A percentile compares a stretch with the other conserved stretches of the same genome.
Evolutionary conservation across 176 grass and related monocot genomes (phyloP).

Genomic region (Panicum miliaceum): DNA sequence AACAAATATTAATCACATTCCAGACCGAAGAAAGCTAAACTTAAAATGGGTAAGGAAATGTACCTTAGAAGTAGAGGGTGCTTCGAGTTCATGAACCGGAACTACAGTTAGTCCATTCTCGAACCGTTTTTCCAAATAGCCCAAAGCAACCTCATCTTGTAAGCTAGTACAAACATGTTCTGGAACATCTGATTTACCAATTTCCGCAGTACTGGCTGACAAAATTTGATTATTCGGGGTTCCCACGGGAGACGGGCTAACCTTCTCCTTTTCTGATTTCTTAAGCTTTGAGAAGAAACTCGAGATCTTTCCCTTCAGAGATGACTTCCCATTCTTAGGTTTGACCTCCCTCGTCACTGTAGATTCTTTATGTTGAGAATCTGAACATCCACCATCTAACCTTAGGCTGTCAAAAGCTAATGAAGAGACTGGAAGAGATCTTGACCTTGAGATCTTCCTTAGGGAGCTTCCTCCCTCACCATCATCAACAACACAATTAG

Average conservation of each 20-base stretch:
- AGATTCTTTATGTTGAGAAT: slow-evolving; percentile 48
- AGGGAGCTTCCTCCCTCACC: slow-evolving; percentile 39
- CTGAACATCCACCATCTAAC: slow-evolving; percentile 53
- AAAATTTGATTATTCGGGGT: slow-evolving; percentile 13
- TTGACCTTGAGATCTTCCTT: slow-evolving; percentile 77
- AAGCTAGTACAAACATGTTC: slow-evolving; percentile 6
- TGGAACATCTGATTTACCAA: slow-evolving; percentile 27
- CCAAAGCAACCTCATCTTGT: slow-evolving; percentile 30
- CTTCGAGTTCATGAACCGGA: slow-evolving; percentile 41
- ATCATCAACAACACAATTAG: slow-evolving; percentile 40
- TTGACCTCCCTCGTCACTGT: slow-evolving; percentile 43
- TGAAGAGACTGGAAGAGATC: slow-evolving; percentile 80
- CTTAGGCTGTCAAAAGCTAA: slow-evolving; percentile 64
- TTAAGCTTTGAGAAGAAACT: slow-evolving; percentile 79
- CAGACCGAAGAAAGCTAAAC: slow-evolving; percentile 21
- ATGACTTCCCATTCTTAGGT: slow-evolving; percentile 71
- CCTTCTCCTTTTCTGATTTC: slow-evolving; percentile 66
- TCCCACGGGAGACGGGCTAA: slow-evolving; percentile 44
- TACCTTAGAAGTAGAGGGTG: slow-evolving; percentile 45
- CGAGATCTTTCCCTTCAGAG: slow-evolving; percentile 81
- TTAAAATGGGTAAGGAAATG: slow-evolving; percentile 24
- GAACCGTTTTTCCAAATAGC: slow-evolving; percentile 36
- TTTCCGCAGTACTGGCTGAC: neutral
- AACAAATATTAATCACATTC: slow-evolving; percentile 1
- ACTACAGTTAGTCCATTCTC: slow-evolving; percentile 27